Percentiles rank a stretch among this genome's conserved stretches.
Conservation (phyloP, 148 eudicot genomes). For the Rhododendron kiyosumense region DNA sequence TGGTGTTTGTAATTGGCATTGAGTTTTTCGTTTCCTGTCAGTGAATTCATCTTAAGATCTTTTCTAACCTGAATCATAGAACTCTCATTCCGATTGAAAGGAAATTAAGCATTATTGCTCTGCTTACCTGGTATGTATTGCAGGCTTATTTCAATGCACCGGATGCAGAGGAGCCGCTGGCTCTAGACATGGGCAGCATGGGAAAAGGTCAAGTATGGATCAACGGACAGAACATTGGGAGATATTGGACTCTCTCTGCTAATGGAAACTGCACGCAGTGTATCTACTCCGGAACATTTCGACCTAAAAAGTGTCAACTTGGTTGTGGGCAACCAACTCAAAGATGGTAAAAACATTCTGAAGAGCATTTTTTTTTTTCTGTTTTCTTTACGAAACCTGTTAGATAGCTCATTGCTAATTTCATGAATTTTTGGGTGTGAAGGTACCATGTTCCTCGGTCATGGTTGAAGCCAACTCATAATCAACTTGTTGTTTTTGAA, state of each 20-base stretch:
- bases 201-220: conserved; percentile 90
- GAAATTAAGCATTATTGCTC: not conserved
- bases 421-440: not conserved
- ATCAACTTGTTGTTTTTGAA: conserved; percentile 40
- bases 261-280: conserved; percentile 60
- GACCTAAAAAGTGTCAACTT: conserved; percentile 56
- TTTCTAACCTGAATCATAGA: not conserved
- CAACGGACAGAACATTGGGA: conserved; percentile 77
- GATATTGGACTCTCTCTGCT: conserved; percentile 69
- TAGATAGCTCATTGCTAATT: not conserved
- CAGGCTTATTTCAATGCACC: conserved; percentile 80
- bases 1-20: not conserved
- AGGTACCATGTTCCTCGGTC: conserved; percentile 62
- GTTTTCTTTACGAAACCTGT: not conserved
- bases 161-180: conserved; percentile 62
- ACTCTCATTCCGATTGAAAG: not conserved
- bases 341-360: conserved; percentile 54
- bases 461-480: conserved; percentile 40
- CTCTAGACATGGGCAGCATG: conserved; percentile 75
- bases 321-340: conserved; percentile 87
- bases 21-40: not conserved
- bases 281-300: conserved; percentile 56
- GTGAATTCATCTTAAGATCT: not conserved
- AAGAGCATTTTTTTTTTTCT: not conserved
- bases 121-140: conserved; percentile 3